Conservation (phyloP, 192 early-diverging fungal species). For the Podila clonocystis region DNA sequence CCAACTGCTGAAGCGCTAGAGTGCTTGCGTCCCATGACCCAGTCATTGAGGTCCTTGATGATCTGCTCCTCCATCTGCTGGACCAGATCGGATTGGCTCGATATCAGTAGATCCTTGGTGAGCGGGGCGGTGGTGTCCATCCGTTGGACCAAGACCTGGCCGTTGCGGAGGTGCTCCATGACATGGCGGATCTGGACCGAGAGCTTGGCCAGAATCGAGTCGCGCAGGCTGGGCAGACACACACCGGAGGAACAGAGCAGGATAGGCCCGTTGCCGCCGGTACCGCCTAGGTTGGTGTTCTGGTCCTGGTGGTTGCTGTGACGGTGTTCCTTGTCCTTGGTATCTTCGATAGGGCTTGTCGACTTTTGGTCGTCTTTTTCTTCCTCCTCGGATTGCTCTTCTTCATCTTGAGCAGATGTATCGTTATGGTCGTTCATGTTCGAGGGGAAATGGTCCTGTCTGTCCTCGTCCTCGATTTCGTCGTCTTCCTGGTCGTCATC, state of each 20-base stretch:
- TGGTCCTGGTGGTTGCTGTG: not conserved
- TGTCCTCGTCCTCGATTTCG: conserved; percentile 14
- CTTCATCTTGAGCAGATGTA: not conserved
- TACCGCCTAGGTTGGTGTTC: conserved; percentile 20
- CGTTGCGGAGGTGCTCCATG: conserved; percentile 22
- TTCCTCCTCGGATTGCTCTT: not conserved
- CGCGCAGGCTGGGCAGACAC: conserved; percentile 27
- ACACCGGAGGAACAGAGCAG: conserved; percentile 19
- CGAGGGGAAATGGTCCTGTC: conserved; percentile 10
- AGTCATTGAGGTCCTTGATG: conserved; percentile 24
- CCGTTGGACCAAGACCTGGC: conserved; percentile 9
- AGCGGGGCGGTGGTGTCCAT: conserved; percentile 20
- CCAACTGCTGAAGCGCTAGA: not conserved
- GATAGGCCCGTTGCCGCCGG: conserved; percentile 24
- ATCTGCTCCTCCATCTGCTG: conserved; percentile 12
- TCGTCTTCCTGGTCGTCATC: not conserved
- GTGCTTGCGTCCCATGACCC: conserved; percentile 24
- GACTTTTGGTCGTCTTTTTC: not conserved
- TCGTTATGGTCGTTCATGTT: not conserved
- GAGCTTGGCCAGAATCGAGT: conserved; percentile 19
- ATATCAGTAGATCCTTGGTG: conserved; percentile 16
- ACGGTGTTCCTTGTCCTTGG: not conserved
- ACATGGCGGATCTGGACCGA: conserved; percentile 23
- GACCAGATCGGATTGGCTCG: conserved; percentile 19
- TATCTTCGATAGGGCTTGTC: not conserved